phyloP scores from a whole-genome alignment of 768 basidiomycete genomes.

The Harrya chromipes region DNA sequence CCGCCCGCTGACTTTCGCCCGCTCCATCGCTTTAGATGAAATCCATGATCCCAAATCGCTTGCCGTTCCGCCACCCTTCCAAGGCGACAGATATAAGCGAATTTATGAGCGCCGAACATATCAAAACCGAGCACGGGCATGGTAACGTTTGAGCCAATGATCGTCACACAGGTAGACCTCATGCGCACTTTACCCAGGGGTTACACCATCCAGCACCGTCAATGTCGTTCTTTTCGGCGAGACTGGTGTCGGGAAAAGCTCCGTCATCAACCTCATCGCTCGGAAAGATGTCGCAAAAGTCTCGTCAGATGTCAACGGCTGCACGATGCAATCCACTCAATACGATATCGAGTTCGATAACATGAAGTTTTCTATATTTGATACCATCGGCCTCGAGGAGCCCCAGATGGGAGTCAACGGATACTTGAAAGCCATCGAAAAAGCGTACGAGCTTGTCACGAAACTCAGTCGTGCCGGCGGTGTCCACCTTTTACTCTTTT shows the following conservation, averaged over 20 bases:
- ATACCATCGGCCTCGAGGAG: constrained; percentile 37
- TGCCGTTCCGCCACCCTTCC: neutral
- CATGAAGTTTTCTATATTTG: constrained; percentile 25
- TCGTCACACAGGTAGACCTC: constrained; percentile 1
- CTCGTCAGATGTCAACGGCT: constrained; percentile 30
- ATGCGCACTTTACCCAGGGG: constrained; percentile 3
- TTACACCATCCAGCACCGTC: neutral
- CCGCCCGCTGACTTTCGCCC: neutral
- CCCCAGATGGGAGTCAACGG: constrained; percentile 27
- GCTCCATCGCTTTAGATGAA: constrained; percentile 6
- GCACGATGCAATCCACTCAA: constrained; percentile 32
- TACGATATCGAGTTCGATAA: constrained; percentile 27
- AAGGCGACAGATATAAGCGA: neutral
- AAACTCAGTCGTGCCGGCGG: constrained; percentile 31
- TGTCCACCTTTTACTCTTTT: constrained; percentile 41
- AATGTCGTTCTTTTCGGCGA: constrained; percentile 44
- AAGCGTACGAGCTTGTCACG: constrained; percentile 33
- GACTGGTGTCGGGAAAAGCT: constrained; percentile 35
- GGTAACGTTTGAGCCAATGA: neutral
- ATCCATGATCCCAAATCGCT: neutral
- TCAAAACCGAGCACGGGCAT: neutral
- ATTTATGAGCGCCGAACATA: neutral
- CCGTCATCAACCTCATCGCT: constrained; percentile 32
- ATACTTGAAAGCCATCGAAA: constrained; percentile 28
- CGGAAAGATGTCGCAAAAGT: constrained; percentile 20